A percentile compares a stretch with the other conserved stretches of the same genome.
phyloP scores from a whole-genome alignment of 2,329 filamentous ascomycete genomes.

The Beauveria scarabaeidicola region DNA sequence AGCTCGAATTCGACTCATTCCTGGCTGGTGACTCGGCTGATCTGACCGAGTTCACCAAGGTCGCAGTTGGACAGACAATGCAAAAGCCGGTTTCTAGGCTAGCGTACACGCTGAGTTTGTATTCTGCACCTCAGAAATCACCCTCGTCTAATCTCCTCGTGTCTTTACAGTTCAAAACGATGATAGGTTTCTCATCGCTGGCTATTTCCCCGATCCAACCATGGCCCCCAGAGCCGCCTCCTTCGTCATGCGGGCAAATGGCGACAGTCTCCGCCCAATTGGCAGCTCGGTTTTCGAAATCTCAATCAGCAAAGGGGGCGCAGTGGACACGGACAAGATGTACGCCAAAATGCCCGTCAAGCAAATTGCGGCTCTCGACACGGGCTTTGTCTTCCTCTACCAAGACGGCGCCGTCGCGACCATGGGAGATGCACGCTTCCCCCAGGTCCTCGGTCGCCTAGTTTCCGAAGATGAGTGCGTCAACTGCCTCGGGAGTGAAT shows the following conservation, averaged over 20 bases:
- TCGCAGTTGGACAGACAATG: conserved; percentile 31
- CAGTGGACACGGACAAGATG: no score
- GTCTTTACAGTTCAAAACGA: conserved; percentile 16
- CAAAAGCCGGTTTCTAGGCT: conserved; percentile 26
- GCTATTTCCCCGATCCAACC: background rate
- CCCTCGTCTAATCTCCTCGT: background rate
- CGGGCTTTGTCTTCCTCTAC: conserved; percentile 40
- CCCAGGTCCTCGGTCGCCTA: conserved; percentile 46
- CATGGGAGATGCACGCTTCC: conserved; percentile 51
- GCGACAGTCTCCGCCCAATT: background rate
- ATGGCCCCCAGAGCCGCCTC: background rate
- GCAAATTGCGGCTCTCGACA: conserved; percentile 39
- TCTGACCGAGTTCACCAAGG: conserved; percentile 32
- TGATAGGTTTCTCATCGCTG: conserved; percentile 16
- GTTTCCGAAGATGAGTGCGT: conserved; percentile 28
- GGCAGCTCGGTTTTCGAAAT: no score
- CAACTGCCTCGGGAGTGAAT: background rate
- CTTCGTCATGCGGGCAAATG: background rate
- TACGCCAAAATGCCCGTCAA: conserved; percentile 15
- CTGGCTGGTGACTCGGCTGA: conserved; percentile 28
- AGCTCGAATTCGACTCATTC: conserved; percentile 34
- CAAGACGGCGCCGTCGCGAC: conserved; percentile 38
- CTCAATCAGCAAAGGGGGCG: no score
- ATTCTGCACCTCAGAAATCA: background rate
- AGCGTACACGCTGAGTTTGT: conserved; percentile 41